Evolutionary conservation across 768 basidiomycete genomes (phyloP).

Genomic region (Mycena filopes): DNA sequence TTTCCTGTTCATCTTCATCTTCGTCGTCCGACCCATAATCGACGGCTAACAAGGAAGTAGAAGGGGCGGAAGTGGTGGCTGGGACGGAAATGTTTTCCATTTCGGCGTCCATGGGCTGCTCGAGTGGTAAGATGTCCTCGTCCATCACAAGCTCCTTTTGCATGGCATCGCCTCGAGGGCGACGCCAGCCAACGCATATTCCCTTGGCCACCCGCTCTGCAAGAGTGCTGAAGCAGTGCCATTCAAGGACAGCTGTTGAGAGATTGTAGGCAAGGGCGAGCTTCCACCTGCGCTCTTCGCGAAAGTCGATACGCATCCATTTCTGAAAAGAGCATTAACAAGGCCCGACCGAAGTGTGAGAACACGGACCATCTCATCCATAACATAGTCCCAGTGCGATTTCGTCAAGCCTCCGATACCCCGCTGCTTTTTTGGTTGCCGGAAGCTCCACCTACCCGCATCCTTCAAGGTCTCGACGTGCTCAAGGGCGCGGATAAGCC

Average conservation of each 20-base stretch:
- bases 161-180: conserved; percentile 50
- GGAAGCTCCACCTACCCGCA: conserved; percentile 86
- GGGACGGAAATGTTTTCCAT: conserved; percentile 28
- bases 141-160: conserved; percentile 45
- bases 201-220: conserved; percentile 75
- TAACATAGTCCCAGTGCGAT: conserved; percentile 93
- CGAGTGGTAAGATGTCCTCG: conserved; percentile 30
- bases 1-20: conserved; percentile 67
- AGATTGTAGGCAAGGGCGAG: conserved; percentile 84
- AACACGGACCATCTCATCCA: conserved; percentile 91
- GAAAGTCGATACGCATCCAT: conserved; percentile 97
- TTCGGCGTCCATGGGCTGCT: conserved; percentile 42
- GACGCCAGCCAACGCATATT: conserved; percentile 75
- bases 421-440: conserved; percentile 95
- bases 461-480: conserved; percentile 86
- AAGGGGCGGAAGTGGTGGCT: conserved; percentile 16
- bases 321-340: conserved; percentile 59
- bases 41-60: conserved; percentile 50
- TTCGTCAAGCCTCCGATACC: conserved; percentile 80
- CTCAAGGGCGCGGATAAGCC: conserved; percentile 83
- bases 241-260: conserved; percentile 85
- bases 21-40: conserved; percentile 76
- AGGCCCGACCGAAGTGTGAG: not conserved
- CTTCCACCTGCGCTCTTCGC: conserved; percentile 96
- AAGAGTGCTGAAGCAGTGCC: conserved; percentile 78